A percentile compares a stretch with the other conserved stretches of the same genome.
phyloP scores from a whole-genome alignment of 1,284 basidiomycete genomes.

The Boletus sp. region DNA sequence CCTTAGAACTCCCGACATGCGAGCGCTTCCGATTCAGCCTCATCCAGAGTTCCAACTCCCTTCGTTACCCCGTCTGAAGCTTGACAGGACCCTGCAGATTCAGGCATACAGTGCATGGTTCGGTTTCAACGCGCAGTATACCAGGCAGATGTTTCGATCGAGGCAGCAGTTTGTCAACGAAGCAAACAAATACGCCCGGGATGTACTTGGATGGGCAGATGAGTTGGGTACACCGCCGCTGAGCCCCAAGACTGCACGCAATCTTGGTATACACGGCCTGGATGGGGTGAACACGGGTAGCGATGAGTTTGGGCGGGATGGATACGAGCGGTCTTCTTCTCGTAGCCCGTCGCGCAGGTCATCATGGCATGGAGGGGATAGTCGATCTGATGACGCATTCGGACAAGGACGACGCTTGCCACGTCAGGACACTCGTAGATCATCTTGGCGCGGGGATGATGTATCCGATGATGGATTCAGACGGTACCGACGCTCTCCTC shows the following conservation, averaged over 20 bases:
- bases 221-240: slow-evolving; percentile 39
- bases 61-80: slow-evolving; percentile 19
- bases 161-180: slow-evolving; percentile 42
- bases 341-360: slow-evolving; percentile 8
- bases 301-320: slow-evolving; percentile 2
- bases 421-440: slow-evolving; percentile 3
- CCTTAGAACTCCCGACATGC: slow-evolving; percentile 42
- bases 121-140: slow-evolving; percentile 55
- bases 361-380: slow-evolving; percentile 14
- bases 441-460: slow-evolving; percentile 1
- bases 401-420: slow-evolving; percentile 4
- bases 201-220: slow-evolving; percentile 41
- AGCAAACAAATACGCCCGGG: slow-evolving; percentile 43
- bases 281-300: slow-evolving; percentile 37
- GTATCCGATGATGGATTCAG: background rate
- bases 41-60: slow-evolving; percentile 27
- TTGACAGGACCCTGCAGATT: slow-evolving; percentile 40
- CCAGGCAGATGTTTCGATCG: slow-evolving; percentile 41
- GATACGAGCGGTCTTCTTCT: slow-evolving; percentile 10
- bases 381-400: background rate
- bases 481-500: slow-evolving; percentile 1
- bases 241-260: slow-evolving; percentile 51
- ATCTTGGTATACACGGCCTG: slow-evolving; percentile 57
- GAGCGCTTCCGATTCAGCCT: slow-evolving; percentile 38
- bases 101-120: slow-evolving; percentile 55